phyloP scores from a whole-genome alignment of 2,329 filamentous ascomycete genomes.

The Elsinoe perseae region DNA sequence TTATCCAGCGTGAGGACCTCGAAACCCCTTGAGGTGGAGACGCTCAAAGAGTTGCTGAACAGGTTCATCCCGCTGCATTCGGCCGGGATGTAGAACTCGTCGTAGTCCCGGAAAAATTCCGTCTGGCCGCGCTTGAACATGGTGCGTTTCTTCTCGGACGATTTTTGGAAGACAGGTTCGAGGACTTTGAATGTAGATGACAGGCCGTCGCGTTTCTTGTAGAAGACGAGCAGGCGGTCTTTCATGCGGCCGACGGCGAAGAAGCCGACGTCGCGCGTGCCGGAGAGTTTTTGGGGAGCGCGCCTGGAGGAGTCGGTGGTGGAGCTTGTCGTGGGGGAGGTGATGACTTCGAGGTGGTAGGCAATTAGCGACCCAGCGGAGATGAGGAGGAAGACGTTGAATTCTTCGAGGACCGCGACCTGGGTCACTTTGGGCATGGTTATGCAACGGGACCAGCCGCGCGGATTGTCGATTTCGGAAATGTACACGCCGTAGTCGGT shows the following conservation, averaged over 20 bases:
- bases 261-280: slow-evolving; percentile 87
- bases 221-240: slow-evolving; percentile 87
- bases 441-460: slow-evolving; percentile 81
- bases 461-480: slow-evolving; percentile 77
- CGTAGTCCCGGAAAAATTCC: slow-evolving; percentile 95
- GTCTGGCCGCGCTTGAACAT: slow-evolving; percentile 65
- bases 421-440: slow-evolving; percentile 73
- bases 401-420: slow-evolving; percentile 90
- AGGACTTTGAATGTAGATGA: slow-evolving; percentile 93
- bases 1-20: slow-evolving; percentile 96
- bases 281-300: slow-evolving; percentile 83
- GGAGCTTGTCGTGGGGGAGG: slow-evolving; percentile 42
- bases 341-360: slow-evolving; percentile 84
- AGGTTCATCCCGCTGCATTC: slow-evolving; percentile 94
- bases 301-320: slow-evolving; percentile 61
- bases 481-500: slow-evolving; percentile 93
- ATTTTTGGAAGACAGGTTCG: slow-evolving; percentile 90
- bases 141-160: slow-evolving; percentile 71
- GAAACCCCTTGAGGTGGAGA: slow-evolving; percentile 84
- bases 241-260: slow-evolving; percentile 97
- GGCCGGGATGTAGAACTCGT: slow-evolving; percentile 95
- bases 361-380: slow-evolving; percentile 86
- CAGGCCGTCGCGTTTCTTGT: slow-evolving; percentile 89
- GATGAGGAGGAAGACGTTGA: slow-evolving; percentile 84
- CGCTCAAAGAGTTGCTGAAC: slow-evolving; percentile 88